Base-by-base conservation (phyloP, 129 eudicot genomes). In the Logfia minima region DNA sequence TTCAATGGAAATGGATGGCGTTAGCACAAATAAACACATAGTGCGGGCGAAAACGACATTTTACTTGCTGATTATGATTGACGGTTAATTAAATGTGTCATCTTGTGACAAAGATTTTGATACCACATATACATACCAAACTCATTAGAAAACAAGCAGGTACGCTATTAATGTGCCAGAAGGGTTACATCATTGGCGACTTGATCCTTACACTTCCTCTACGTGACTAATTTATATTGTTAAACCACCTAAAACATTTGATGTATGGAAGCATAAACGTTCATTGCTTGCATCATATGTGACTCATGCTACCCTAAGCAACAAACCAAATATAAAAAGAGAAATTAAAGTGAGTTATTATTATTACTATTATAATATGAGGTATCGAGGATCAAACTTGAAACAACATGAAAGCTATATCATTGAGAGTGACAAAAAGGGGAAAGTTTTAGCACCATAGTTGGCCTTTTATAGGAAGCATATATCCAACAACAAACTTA, bases 291-390 rank as follows among this genome's bases (percentile, higher is more conserved):
- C 83, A 79, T 79, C 83, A 79, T 72, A 64, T 63, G 73, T 79
- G 83, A 63, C 56, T 79, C 83, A 79, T 72, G 83, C 77, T 51
- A 79, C 77, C 78, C 63, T 79, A 71, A 79, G 83, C 83, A 79
- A 79, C 70, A 71, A 45, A 37, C 66, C 55, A 63, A 8, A 63
- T 62, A 56, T 31, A 21, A 24, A 68, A 60, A 66, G 37, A 35
- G 28, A 65, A 31, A 14, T 29, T 65, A 51, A 69, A 59, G 70
- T 59, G 58, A 32, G 41, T 6, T 35, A 62, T 65, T 41, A 60
- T 73, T 26, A 26, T 26, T 26, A 2, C 14, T 62, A 79, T 71
- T 77, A 28, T 71, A 71, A 32, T 63, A 62, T 70, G 32, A 48
- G 77, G 66, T 64, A 64, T 63, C 43, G 71, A 72, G 66, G 73